These are phyloP conservation scores for Cinnamomum micranthum DNA, from an alignment of 164 flowering plant species.

Conservation along the genomic window DNA sequence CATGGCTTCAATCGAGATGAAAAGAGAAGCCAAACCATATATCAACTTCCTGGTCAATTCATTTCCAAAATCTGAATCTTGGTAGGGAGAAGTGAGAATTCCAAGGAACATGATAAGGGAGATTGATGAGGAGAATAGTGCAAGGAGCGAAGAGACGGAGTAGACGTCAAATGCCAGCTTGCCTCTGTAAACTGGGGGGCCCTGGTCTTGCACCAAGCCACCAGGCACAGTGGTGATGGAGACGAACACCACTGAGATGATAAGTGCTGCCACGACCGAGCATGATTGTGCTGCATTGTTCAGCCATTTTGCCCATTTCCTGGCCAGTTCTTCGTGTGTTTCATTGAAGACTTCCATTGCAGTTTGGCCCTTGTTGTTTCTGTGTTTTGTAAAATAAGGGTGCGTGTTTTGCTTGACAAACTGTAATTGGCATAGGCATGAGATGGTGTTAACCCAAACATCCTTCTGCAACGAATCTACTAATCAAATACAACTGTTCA, in stretches of 20 bases:
- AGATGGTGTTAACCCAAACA: no score
- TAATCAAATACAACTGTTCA: no score
- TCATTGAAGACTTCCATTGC: background rate
- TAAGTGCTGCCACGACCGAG: constrained; percentile 1
- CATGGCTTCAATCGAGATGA: background rate
- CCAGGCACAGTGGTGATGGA: background rate
- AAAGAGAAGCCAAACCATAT: background rate
- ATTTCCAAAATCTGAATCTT: constrained; percentile 2
- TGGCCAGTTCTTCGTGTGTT: background rate
- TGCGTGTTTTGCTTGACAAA: background rate
- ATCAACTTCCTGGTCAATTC: background rate
- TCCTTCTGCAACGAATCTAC: no score
- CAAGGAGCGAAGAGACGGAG: background rate
- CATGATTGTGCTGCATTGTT: background rate
- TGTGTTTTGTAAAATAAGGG: background rate
- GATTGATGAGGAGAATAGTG: background rate
- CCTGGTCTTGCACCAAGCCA: background rate
- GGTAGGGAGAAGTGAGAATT: background rate
- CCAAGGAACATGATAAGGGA: background rate
- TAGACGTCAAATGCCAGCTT: background rate
- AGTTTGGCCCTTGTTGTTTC: background rate
- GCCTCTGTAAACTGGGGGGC: background rate
- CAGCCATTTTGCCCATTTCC: background rate
- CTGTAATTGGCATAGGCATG: background rate
- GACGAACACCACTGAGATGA: background rate